Base-by-base conservation (phyloP, 164 flowering plant genomes). In the Tinospora cordifolia region DNA sequence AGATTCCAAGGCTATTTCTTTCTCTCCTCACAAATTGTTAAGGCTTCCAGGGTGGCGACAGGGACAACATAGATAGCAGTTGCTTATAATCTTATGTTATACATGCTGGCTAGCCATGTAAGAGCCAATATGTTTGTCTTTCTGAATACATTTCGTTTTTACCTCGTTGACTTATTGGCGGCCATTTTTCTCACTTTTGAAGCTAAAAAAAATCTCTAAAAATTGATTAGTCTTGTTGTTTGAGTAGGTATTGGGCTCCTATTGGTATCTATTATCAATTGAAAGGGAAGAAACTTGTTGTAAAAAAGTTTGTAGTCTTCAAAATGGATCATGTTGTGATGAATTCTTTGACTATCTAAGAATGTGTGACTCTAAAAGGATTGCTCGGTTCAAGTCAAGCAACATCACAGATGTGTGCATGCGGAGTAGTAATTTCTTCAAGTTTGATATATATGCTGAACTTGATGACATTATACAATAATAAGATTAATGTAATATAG, bases 61-160 rank as follows among this genome's bases (percentile, higher is more conserved):
- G 87, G 85, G 80, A 86, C 86, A 40, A 89, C 97, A n/a, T 92
- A 95, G 98, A 92, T 88, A 14, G 94, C 95, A 0, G 98, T 95
- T 14, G 94, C 90, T 21, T 90, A 87, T 71, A 87, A 92, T 68
- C 77, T 93, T 59, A 77, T 89, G 82, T 95, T 92, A 34, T 92
- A 77, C 68, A 83, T 90, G 86, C 34, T 92, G 78, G 96, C 96
- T 68, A 88, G 95, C 83, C 98, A 93, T 81, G 96, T 88, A 78
- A 84, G 95, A 72, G 34, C 0, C 22, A 2, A 0, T 36, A n/a
- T 63, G 58, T 68, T 17, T 22, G 49, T 8, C n/a, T 1, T 67
- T 14, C 41, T 26, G 6, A 54, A 3, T 21, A 9, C n/a, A 54
- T 6, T 72, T 39, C 11, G 34, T 25, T 51, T 64, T 5, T 13